Conservation (phyloP, 345 rosid species). For the Hirschfeldia incana region DNA sequence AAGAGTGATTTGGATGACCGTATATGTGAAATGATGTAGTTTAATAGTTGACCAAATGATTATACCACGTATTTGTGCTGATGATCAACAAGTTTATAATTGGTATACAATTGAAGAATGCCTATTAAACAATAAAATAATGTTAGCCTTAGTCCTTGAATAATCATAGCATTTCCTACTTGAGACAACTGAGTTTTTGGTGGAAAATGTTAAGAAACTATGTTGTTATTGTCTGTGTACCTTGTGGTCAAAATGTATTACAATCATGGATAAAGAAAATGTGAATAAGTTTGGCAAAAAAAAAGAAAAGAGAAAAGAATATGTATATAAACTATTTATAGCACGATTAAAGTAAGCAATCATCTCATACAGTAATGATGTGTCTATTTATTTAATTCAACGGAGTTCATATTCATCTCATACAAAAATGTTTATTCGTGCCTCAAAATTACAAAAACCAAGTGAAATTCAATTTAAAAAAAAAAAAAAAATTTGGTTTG, state of each 20-base stretch:
- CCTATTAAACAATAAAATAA: background rate
- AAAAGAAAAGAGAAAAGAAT: background rate
- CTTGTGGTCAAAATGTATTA: too few species aligned
- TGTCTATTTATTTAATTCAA: background rate
- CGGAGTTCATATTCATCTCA: background rate
- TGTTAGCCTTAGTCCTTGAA: background rate
- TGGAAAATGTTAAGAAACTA: background rate
- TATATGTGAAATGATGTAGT: too few species aligned
- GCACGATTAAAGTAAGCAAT: constrained; percentile 22
- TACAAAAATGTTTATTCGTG: background rate
- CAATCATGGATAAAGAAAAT: background rate
- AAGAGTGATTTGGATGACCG: too few species aligned
- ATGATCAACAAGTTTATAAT: background rate
- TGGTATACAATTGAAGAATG: background rate
- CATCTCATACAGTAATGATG: background rate
- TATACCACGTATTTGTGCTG: background rate
- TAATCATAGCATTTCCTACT: background rate
- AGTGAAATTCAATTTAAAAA: too few species aligned
- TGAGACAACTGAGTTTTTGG: background rate
- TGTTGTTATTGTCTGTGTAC: background rate
- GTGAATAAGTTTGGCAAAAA: background rate
- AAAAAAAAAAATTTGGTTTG: background rate
- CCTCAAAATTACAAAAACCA: background rate
- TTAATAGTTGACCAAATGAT: too few species aligned
- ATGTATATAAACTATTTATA: constrained; percentile 10